Percentiles rank a stretch among this genome's conserved stretches.
Conservation (phyloP, 1,139 yeast genomes). For the Sugiyamaella xylanicola region DNA sequence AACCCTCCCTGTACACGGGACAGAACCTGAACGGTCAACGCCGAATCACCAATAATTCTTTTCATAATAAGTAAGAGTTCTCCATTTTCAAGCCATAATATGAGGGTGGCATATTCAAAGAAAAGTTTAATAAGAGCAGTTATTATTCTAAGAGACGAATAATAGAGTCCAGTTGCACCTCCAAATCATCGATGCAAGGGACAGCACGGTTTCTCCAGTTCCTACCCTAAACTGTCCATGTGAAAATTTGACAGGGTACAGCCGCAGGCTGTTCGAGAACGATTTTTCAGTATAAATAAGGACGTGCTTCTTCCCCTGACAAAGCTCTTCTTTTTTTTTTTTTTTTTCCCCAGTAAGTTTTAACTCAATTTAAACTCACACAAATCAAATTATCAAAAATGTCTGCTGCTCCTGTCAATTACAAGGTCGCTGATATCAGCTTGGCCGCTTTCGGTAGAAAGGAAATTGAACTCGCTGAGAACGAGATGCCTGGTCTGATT, state of each 20-base stretch:
- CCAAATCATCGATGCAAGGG: conserved; percentile 13
- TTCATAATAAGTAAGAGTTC: no score
- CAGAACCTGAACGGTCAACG: background rate
- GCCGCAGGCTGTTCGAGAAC: conserved; percentile 6
- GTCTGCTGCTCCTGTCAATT: conserved; percentile 47
- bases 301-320: conserved; percentile 3
- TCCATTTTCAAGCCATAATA: no score
- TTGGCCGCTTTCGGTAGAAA: conserved; percentile 99
- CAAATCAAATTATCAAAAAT: conserved; percentile 8
- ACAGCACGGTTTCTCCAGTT: background rate
- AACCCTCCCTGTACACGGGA: background rate
- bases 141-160: no score
- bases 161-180: no score
- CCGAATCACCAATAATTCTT: background rate
- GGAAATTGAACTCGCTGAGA: conserved; percentile 98
- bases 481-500: conserved; percentile 99
- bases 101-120: no score
- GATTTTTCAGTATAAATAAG: conserved; percentile 4
- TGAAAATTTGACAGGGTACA: conserved; percentile 2
- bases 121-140: no score
- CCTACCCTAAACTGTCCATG: conserved; percentile 14
- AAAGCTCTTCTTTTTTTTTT: background rate
- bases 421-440: conserved; percentile 97
- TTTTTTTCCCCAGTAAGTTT: background rate
- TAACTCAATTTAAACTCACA: background rate